These are phyloP conservation scores for Russula olivacea DNA, from an alignment of 768 basidiomycete species.

Conservation along the genomic window DNA sequence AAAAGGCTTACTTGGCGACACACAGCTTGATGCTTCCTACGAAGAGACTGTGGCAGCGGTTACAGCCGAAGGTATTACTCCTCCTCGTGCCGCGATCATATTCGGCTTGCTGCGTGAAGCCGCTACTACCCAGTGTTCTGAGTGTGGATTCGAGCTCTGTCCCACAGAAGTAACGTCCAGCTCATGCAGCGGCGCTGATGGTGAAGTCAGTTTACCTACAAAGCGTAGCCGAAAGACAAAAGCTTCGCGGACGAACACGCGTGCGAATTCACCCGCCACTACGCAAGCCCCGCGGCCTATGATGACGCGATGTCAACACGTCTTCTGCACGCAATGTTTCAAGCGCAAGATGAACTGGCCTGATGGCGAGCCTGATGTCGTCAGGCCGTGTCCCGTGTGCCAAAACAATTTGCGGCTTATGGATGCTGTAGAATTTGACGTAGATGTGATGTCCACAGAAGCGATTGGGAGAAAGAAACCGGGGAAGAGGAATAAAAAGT, in stretches of 20 bases:
- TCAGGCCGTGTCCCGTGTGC: slow-evolving; percentile 71
- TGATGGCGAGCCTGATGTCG: slow-evolving; percentile 50
- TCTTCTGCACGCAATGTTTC: slow-evolving; percentile 88
- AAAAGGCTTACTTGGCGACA: slow-evolving; percentile 45
- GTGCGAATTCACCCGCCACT: slow-evolving; percentile 58
- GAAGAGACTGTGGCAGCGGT: slow-evolving; percentile 78
- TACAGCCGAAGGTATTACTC: slow-evolving; percentile 69
- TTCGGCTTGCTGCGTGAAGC: slow-evolving; percentile 83
- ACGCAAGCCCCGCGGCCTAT: slow-evolving; percentile 50
- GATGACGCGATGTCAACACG: slow-evolving; percentile 89
- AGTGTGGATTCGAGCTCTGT: slow-evolving; percentile 77
- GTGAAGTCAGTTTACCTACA: slow-evolving; percentile 43
- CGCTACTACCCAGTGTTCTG: slow-evolving; percentile 81
- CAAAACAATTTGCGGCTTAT: slow-evolving; percentile 54
- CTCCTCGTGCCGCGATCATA: slow-evolving; percentile 69
- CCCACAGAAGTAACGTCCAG: slow-evolving; percentile 37
- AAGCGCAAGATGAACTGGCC: slow-evolving; percentile 80
- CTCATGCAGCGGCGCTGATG: slow-evolving; percentile 40
- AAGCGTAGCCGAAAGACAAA: slow-evolving; percentile 52
- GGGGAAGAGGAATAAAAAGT: slow-evolving; percentile 59
- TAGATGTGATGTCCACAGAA: slow-evolving; percentile 46
- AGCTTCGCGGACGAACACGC: slow-evolving; percentile 64
- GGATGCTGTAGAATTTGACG: slow-evolving; percentile 81
- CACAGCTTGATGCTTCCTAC: slow-evolving; percentile 50
- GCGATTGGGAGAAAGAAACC: slow-evolving; percentile 52